Conservation (phyloP, 345 rosid genomes). For the Populus alba region DNA sequence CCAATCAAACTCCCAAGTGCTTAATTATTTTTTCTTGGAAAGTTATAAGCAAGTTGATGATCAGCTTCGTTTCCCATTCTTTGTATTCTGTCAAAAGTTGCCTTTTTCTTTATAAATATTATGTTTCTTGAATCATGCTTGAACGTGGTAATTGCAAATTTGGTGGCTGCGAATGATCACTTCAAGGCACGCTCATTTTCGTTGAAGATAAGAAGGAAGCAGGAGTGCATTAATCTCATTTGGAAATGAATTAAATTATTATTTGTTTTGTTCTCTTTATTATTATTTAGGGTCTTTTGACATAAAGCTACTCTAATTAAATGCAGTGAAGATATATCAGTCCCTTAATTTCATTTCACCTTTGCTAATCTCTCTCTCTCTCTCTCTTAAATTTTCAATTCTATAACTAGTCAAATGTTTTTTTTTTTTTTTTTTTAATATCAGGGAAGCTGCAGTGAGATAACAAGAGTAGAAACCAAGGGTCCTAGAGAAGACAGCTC, state of each 20-base stretch:
- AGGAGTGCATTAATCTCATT: not conserved
- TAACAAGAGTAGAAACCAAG: constrained; percentile 22
- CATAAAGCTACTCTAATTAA: not conserved
- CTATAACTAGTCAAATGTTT: not conserved
- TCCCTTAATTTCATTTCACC: not conserved
- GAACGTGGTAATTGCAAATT: not conserved
- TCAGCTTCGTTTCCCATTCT: not conserved
- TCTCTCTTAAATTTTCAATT: not conserved
- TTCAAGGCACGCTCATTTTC: not conserved
- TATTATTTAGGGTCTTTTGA: not conserved
- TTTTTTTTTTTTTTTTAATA: constrained; percentile 1
- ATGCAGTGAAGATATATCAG: not conserved
- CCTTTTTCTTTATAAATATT: not conserved
- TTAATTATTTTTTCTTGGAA: not conserved
- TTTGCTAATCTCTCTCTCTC: not conserved
- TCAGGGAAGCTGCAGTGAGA: constrained; percentile 31
- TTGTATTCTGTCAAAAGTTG: not conserved
- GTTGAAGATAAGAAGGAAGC: not conserved
- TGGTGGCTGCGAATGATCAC: not conserved
- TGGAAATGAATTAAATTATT: not conserved
- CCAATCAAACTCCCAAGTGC: not conserved
- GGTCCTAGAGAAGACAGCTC: constrained; percentile 5
- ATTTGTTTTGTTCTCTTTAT: not conserved
- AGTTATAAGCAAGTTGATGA: not conserved
- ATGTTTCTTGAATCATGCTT: not conserved